Base-by-base conservation (phyloP, 805 yeast genomes). In the Dipodascus albidus region DNA sequence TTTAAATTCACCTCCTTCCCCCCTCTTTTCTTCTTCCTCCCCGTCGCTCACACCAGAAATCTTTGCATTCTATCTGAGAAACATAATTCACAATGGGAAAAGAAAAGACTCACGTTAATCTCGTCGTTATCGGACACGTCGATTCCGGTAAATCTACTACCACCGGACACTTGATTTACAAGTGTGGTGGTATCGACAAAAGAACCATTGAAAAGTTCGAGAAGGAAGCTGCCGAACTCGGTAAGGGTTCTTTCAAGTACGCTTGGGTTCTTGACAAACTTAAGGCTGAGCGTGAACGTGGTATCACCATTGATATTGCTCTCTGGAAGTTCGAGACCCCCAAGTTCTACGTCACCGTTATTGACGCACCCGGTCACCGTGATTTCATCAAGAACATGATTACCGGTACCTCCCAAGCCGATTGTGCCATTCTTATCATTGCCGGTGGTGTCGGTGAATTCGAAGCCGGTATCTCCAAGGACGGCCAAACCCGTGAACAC, bases 61-160 rank as follows among this genome's bases (percentile, higher is more conserved):
- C 66, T 63, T 56, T 50, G 50, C 66, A 66, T 68, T 67, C 71
- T 61, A 55, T 60, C 71, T 67, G 71, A 67, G 71, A 63, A 58
- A 55, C 54, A 14, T 48, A 47, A 49, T 47, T 49, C 35, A 53
- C 51, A 52, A 50, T 54, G 57, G 96, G 96, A 83, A 88, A 88
- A 79, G 96, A 83, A 72, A 90, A 91, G 85, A 71, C 81, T 78
- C 98, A 91, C 87, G 87, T 91, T 82, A 91, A 91, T 96, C 95
- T 91, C 80, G 99, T 93, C 78, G 98, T 93, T 75, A 91, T 91
- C 78, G 99, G 98, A 79, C 98, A 91, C 96, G 98, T 93, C 97
- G 98, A 91, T 80, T 90, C 97, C 70, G 91, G 91, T 80, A 86
- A 87, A 81, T 91, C 97, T 63, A 90, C 98, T 74, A 91, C 97